Evolutionary conservation across 192 early-diverging fungal genomes (phyloP).

Genomic region (Thoreauomyces humboldtii): DNA sequence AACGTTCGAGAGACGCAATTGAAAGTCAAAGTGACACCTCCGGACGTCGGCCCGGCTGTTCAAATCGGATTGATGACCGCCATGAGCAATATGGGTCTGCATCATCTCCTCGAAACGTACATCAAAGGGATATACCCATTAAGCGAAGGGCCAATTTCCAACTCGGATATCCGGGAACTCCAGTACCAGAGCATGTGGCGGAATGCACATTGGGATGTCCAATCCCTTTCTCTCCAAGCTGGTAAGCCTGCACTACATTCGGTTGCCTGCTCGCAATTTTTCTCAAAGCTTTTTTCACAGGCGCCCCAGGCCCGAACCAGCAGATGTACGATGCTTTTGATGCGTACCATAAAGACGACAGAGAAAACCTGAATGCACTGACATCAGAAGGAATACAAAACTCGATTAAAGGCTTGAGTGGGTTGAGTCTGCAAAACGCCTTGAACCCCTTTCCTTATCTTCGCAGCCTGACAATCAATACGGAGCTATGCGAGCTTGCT

Average conservation of each 20-base stretch:
- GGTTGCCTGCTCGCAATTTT: background rate
- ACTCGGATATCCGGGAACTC: slow-evolving; percentile 10
- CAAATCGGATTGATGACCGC: slow-evolving; percentile 28
- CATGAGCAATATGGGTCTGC: slow-evolving; percentile 28
- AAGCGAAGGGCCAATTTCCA: no score
- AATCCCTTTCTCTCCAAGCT: background rate
- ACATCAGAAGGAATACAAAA: slow-evolving; percentile 1
- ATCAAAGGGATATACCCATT: background rate
- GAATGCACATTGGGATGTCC: slow-evolving; percentile 26
- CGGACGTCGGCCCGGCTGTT: background rate
- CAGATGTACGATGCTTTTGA: slow-evolving; percentile 21
- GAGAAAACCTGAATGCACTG: background rate
- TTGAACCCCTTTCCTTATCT: slow-evolving; percentile 6
- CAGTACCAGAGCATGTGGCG: slow-evolving; percentile 39
- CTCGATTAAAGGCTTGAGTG: background rate
- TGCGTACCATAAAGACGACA: slow-evolving; percentile 1
- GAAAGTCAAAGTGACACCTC: background rate
- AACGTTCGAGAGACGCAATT: slow-evolving; percentile 20
- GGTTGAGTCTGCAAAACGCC: slow-evolving; percentile 2
- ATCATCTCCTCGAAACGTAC: slow-evolving; percentile 25
- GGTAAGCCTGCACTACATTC: background rate
- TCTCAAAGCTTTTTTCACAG: background rate
- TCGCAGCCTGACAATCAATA: slow-evolving; percentile 14
- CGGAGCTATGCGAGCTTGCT: slow-evolving; percentile 24
- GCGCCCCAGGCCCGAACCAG: background rate